phyloP scores from a whole-genome alignment of 306 rosid genomes.

The Delonix regia region DNA sequence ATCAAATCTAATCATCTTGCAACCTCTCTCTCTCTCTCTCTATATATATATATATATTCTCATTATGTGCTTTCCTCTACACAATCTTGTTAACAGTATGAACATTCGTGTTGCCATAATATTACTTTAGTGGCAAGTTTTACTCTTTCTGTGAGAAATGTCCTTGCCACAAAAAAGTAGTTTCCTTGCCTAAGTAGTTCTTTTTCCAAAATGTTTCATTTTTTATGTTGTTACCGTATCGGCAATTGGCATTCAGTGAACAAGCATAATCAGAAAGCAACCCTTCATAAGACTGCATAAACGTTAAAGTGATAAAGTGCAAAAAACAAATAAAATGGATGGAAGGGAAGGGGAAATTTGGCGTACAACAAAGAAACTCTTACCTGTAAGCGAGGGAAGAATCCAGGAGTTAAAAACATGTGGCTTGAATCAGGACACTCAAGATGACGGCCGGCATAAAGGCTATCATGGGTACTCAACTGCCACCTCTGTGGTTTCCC shows the following conservation, averaged over 20 bases:
- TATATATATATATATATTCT: too few relatives aligned
- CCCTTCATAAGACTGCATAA: background rate
- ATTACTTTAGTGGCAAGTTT: background rate
- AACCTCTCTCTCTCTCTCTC: too few relatives aligned
- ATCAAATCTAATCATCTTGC: background rate
- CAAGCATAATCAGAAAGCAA: constrained; percentile 1
- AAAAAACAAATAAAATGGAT: background rate
- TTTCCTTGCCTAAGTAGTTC: background rate
- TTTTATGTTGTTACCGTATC: background rate
- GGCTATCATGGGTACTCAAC: constrained; percentile 56
- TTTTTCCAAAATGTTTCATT: background rate
- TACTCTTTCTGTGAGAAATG: background rate
- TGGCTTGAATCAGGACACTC: constrained; percentile 97
- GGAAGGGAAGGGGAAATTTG: constrained; percentile 15
- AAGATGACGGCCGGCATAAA: constrained; percentile 83
- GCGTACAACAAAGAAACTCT: constrained; percentile 25
- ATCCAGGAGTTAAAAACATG: constrained; percentile 86
- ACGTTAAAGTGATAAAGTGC: background rate
- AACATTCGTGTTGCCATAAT: background rate
- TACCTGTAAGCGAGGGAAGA: constrained; percentile 95
- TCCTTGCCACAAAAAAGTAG: background rate
- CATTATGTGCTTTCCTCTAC: background rate
- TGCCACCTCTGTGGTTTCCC: constrained; percentile 89
- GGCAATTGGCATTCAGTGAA: background rate
- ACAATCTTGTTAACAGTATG: background rate